phyloP scores from a whole-genome alignment of 305 asterid species.

The Caryopteris hybrid region DNA sequence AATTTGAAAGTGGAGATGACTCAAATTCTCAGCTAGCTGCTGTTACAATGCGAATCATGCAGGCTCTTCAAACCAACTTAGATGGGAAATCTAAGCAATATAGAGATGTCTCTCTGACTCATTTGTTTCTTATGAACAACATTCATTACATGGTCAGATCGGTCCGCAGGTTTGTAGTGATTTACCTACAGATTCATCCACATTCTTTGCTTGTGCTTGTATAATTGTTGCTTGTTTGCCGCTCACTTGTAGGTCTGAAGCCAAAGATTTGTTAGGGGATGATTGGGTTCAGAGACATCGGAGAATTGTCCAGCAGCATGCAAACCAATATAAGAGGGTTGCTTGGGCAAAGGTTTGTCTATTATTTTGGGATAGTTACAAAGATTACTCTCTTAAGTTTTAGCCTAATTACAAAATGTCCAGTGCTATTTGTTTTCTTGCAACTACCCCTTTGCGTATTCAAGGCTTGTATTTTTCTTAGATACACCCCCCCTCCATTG shows the following conservation, averaged over 20 bases:
- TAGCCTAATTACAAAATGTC: neutral
- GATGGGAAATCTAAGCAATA: slow-evolving; percentile 99
- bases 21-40: slow-evolving; percentile 83
- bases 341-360: slow-evolving; percentile 88
- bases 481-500: no score
- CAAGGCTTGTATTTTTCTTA: neutral
- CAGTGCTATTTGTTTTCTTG: neutral
- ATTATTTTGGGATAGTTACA: neutral
- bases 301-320: slow-evolving; percentile 95
- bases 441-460: neutral
- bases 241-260: slow-evolving; percentile 76
- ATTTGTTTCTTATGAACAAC: slow-evolving; percentile 94
- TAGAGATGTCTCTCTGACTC: slow-evolving; percentile 75
- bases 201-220: neutral
- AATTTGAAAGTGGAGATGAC: slow-evolving; percentile 67
- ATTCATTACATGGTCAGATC: slow-evolving; percentile 99
- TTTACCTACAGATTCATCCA: slow-evolving; percentile 12
- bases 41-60: slow-evolving; percentile 93
- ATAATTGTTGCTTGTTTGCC: slow-evolving; percentile 15
- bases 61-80: slow-evolving; percentile 92
- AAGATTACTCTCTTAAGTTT: neutral
- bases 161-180: slow-evolving; percentile 72
- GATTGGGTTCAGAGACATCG: slow-evolving; percentile 99
- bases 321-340: slow-evolving; percentile 90
- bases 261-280: slow-evolving; percentile 95